A percentile compares a stretch with the other conserved stretches of the same genome.
These are phyloP conservation scores for Pseudopithomyces maydicus DNA, from an alignment of 2,329 filamentous ascomycete species.

Conservation along the genomic window DNA sequence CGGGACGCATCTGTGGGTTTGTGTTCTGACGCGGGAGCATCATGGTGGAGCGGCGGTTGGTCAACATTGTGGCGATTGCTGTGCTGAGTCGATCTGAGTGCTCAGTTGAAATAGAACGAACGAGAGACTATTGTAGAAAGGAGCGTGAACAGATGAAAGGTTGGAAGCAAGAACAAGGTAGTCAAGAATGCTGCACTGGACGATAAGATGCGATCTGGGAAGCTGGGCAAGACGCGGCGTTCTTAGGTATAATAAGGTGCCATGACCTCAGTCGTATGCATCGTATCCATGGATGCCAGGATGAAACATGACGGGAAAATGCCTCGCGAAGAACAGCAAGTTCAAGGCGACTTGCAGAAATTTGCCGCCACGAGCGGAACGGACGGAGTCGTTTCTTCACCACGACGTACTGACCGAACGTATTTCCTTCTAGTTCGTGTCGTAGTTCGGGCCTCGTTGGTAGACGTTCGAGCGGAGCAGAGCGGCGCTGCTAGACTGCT, in stretches of 20 bases:
- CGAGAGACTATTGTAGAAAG: neutral
- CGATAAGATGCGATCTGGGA: neutral
- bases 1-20: constrained; percentile 12
- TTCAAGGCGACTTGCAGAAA: constrained; percentile 17
- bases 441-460: constrained; percentile 1
- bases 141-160: neutral
- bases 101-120: neutral
- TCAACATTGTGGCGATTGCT: constrained; percentile 30
- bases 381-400: constrained; percentile 18
- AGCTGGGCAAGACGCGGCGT: constrained; percentile 9
- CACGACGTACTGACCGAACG: neutral
- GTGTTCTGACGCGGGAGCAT: constrained; percentile 30
- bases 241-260: constrained; percentile 22
- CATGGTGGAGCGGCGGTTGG: constrained; percentile 44
- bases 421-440: constrained; percentile 6
- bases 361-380: constrained; percentile 26
- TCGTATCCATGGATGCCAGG: constrained; percentile 9
- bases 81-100: neutral
- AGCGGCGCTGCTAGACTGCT: constrained; percentile 7
- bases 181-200: neutral
- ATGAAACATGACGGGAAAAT: constrained; percentile 33
- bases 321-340: constrained; percentile 15
- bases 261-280: constrained; percentile 1
- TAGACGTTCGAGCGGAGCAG: constrained; percentile 20
- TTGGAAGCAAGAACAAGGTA: neutral